phyloP scores from a whole-genome alignment of 495 filamentous ascomycete genomes.

The Beverwykella pulmonaria region DNA sequence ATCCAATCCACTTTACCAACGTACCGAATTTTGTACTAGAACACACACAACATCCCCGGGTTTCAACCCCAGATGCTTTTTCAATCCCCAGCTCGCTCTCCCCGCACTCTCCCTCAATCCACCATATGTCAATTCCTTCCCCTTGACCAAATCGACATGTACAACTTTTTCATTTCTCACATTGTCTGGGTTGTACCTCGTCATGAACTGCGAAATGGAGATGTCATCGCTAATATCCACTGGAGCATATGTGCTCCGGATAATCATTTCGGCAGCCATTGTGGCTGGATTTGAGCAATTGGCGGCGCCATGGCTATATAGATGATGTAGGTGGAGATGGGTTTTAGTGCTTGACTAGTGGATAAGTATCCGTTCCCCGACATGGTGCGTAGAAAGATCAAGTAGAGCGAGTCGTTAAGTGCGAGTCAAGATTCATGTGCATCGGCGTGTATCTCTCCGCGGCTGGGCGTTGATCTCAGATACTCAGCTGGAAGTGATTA shows the following conservation, averaged over 20 bases:
- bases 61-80: not conserved
- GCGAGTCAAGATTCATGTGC: not conserved
- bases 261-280: constrained; percentile 15
- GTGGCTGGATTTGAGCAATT: not conserved
- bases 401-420: not conserved
- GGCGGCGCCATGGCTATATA: constrained; percentile 1
- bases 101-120: constrained; percentile 18
- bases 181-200: constrained; percentile 29
- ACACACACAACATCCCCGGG: constrained; percentile 23
- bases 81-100: constrained; percentile 20
- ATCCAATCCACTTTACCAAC: not conserved
- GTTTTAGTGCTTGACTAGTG: not conserved
- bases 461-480: not conserved
- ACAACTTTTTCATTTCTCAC: constrained; percentile 24
- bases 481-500: not conserved
- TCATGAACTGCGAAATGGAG: constrained; percentile 27
- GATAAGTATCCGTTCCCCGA: not conserved
- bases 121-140: constrained; percentile 23
- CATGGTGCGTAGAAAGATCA: not conserved
- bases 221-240: constrained; percentile 15
- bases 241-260: constrained; percentile 16
- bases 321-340: constrained; percentile 4
- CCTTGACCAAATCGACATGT: constrained; percentile 17
- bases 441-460: not conserved
- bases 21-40: constrained; percentile 18